phyloP scores from a whole-genome alignment of 1,284 basidiomycete species.

The Coriolopsis trogii region DNA sequence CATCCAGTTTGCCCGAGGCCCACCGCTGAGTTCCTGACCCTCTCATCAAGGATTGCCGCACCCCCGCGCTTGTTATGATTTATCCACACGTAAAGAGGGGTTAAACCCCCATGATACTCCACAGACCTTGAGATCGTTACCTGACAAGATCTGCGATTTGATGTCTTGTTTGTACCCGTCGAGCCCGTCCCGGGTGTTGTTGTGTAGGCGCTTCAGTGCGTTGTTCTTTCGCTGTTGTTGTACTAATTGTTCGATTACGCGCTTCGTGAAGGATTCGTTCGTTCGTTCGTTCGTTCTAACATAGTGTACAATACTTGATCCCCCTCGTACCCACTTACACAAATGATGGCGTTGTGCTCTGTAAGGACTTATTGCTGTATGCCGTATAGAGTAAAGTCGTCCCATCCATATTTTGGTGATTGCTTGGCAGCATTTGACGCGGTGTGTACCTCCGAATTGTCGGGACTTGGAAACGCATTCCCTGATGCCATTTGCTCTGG shows the following conservation, averaged over 20 bases:
- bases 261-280: neutral
- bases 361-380: neutral
- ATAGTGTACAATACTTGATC: no score
- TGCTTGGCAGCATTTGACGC: no score
- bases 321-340: no score
- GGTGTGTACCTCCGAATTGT: no score
- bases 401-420: no score
- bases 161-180: slow-evolving; percentile 12
- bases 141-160: slow-evolving; percentile 2
- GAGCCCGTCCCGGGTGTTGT: slow-evolving; percentile 1
- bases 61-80: slow-evolving; percentile 20
- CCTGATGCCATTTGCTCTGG: no score
- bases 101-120: neutral
- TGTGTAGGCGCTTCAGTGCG: slow-evolving; percentile 8
- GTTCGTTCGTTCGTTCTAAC: slow-evolving; percentile 17
- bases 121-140: neutral
- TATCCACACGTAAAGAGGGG: neutral
- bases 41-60: slow-evolving; percentile 20
- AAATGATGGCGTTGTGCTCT: no score
- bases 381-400: slow-evolving; percentile 16
- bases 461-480: no score
- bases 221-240: slow-evolving; percentile 8
- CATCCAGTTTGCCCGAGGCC: slow-evolving; percentile 25
- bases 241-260: neutral
- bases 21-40: slow-evolving; percentile 23